phyloP scores from a whole-genome alignment of 805 yeast species.

The Candida ovalis region DNA sequence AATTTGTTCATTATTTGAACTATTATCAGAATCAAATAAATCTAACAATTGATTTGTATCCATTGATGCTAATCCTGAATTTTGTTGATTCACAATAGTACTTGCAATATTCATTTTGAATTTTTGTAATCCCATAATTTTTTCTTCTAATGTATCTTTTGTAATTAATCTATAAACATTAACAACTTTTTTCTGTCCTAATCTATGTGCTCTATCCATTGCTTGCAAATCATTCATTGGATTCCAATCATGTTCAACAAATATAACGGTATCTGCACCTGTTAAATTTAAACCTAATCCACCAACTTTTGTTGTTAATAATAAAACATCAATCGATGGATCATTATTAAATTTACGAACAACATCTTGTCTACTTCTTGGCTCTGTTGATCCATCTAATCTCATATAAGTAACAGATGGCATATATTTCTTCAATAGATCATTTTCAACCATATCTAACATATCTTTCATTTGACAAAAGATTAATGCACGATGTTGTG shows the following conservation, averaged over 20 bases:
- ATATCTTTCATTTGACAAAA: conserved; percentile 97
- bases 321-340: conserved; percentile 90
- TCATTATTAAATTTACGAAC: conserved; percentile 92
- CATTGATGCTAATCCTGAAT: conserved; percentile 94
- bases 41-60: conserved; percentile 92
- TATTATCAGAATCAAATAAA: conserved; percentile 77
- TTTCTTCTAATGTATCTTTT: conserved; percentile 89
- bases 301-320: conserved; percentile 95
- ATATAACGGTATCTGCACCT: conserved; percentile 98
- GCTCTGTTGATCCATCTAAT: conserved; percentile 91
- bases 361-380: conserved; percentile 84
- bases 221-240: conserved; percentile 99
- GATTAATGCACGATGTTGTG: conserved; percentile 92
- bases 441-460: conserved; percentile 95
- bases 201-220: conserved; percentile 97
- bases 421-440: conserved; percentile 74
- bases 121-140: conserved; percentile 96
- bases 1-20: conserved; percentile 18
- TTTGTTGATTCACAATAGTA: conserved; percentile 93
- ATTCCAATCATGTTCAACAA: conserved; percentile 99
- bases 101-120: conserved; percentile 97
- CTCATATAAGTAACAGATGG: conserved; percentile 94
- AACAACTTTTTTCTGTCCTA: conserved; percentile 97
- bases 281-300: conserved; percentile 97
- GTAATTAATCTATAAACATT: conserved; percentile 95